These are phyloP conservation scores for Leishmania amazonensis DNA, from an alignment of 208 protist genomes.

Conservation along the genomic window DNA sequence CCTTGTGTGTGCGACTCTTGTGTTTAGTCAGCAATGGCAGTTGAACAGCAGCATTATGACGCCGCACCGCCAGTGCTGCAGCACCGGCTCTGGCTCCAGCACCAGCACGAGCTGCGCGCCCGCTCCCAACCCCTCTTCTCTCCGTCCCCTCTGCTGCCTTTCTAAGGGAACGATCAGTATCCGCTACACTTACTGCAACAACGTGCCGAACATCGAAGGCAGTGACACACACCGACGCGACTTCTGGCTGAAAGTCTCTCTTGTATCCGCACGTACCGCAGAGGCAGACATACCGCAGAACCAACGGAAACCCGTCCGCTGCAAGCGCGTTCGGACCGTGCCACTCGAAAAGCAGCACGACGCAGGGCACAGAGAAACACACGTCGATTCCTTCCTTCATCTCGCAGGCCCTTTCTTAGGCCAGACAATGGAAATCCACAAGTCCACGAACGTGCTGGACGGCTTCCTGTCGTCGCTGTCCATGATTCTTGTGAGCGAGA, in stretches of 20 bases:
- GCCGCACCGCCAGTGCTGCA: not conserved
- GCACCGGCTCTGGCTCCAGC: not conserved
- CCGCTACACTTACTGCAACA: not conserved
- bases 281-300: not conserved
- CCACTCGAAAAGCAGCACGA: too few species aligned
- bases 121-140: not conserved
- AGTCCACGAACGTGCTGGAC: conserved; percentile 38
- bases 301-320: not conserved
- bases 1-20: not conserved
- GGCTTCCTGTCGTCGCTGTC: conserved; percentile 88
- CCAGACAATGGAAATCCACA: conserved; percentile 13
- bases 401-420: conserved; percentile 5
- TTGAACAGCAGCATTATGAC: not conserved
- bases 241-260: not conserved
- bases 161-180: not conserved
- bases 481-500: conserved; percentile 94
- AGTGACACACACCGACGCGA: not conserved
- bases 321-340: not conserved
- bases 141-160: not conserved
- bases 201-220: not conserved
- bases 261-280: not conserved
- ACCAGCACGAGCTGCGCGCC: not conserved
- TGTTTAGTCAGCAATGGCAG: not conserved
- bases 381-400: not conserved
- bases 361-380: not conserved